Percentiles rank a stretch among this genome's conserved stretches.
These are phyloP conservation scores for Leptographium lundbergii DNA, from an alignment of 2,329 filamentous ascomycete species.

Conservation along the genomic window DNA sequence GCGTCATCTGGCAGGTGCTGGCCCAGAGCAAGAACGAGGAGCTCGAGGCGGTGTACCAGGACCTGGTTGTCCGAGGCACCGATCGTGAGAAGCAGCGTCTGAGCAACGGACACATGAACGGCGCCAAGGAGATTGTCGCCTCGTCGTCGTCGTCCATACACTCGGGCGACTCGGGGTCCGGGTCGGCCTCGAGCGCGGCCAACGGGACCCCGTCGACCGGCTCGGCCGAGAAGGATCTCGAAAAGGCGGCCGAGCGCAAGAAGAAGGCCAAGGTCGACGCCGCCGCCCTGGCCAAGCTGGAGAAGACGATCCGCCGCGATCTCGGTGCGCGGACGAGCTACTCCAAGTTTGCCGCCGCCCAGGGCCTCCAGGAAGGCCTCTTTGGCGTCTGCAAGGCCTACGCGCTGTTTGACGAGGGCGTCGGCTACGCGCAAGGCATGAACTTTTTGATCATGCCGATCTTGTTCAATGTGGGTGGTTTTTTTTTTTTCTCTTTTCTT, in stretches of 20 bases:
- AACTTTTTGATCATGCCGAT: constrained; percentile 97
- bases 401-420: constrained; percentile 83
- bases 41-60: constrained; percentile 73
- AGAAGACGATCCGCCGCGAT: constrained; percentile 85
- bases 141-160: constrained; percentile 80
- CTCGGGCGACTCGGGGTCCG: constrained; percentile 57
- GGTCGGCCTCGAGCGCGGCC: neutral
- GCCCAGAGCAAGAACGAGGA: constrained; percentile 92
- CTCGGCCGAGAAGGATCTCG: constrained; percentile 50
- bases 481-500: neutral
- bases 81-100: constrained; percentile 57
- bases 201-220: constrained; percentile 18
- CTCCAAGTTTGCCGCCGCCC: constrained; percentile 86
- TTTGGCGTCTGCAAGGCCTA: constrained; percentile 97
- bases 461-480: constrained; percentile 66
- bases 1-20: constrained; percentile 97
- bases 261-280: constrained; percentile 70
- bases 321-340: constrained; percentile 88
- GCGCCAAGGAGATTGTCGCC: constrained; percentile 47
- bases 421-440: constrained; percentile 97
- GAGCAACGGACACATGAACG: constrained; percentile 39
- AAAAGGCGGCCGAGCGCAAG: constrained; percentile 56
- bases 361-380: constrained; percentile 82
- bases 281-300: constrained; percentile 62
- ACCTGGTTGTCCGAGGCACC: constrained; percentile 66